phyloP scores from a whole-genome alignment of 1,284 basidiomycete species.

The Ceratobasidium sp. region DNA sequence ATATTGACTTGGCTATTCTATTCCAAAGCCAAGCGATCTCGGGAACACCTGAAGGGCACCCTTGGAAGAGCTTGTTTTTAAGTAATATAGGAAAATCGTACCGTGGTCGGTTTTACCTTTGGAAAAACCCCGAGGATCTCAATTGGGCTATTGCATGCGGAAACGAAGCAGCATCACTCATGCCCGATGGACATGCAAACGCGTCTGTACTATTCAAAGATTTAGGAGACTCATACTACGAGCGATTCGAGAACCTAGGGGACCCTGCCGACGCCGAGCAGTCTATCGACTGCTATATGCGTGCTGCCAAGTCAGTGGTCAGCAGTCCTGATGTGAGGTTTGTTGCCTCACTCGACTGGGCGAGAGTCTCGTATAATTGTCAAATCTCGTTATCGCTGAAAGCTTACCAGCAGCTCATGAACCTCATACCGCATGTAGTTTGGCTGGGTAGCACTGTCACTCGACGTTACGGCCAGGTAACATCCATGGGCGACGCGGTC shows the following conservation, averaged over 20 bases:
- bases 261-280: not conserved
- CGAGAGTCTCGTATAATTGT: not conserved
- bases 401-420: not conserved
- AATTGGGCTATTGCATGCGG: not conserved
- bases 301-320: not conserved
- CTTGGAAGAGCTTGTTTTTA: too few relatives aligned
- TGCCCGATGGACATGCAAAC: not conserved
- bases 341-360: not conserved
- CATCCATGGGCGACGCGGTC: not conserved
- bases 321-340: not conserved
- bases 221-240: not conserved
- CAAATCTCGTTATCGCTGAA: not conserved
- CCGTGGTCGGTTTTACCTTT: not conserved
- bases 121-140: not conserved
- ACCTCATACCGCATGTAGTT: conserved; percentile 1
- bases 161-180: not conserved
- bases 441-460: not conserved
- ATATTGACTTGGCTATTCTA: not conserved
- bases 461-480: not conserved
- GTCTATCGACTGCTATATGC: not conserved
- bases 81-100: not conserved
- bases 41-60: not conserved
- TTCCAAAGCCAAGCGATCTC: not conserved
- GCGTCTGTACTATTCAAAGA: not conserved
- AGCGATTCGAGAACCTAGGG: not conserved